Percentiles rank a stretch among this genome's conserved stretches.
phyloP scores from a whole-genome alignment of 768 basidiomycete species.

The Xerocomus potaroensis region DNA sequence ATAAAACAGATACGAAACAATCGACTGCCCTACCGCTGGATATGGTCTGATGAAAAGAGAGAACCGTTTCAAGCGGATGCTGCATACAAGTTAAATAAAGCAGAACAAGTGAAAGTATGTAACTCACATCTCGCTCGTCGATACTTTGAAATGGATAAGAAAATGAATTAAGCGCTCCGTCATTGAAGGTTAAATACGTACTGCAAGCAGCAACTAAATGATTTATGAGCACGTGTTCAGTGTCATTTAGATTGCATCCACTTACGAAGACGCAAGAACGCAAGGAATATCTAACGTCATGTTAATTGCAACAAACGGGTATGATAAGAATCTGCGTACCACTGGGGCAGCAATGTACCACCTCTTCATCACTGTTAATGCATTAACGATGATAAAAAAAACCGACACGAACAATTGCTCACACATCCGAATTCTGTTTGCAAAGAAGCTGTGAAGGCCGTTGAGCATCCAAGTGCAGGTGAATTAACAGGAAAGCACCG shows the following conservation, averaged over 20 bases:
- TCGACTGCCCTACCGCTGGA: constrained; percentile 17
- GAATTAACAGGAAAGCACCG: not conserved
- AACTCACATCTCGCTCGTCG: constrained; percentile 31
- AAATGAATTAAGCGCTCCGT: not conserved
- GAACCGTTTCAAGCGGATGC: constrained; percentile 26
- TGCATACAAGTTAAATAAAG: not conserved
- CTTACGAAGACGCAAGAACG: constrained; percentile 33
- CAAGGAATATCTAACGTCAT: constrained; percentile 27
- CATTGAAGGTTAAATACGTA: constrained; percentile 6
- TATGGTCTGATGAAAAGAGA: constrained; percentile 31
- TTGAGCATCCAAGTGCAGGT: not conserved
- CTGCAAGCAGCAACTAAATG: constrained; percentile 27
- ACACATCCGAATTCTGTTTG: constrained; percentile 33
- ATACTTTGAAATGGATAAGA: constrained; percentile 15
- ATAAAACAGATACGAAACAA: not conserved
- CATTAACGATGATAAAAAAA: constrained; percentile 1
- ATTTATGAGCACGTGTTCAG: constrained; percentile 3
- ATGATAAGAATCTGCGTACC: constrained; percentile 7
- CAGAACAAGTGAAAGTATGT: fast-evolving
- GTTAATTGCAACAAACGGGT: not conserved
- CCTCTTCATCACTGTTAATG: constrained; percentile 26
- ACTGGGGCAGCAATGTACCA: constrained; percentile 31
- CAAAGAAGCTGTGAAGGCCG: constrained; percentile 25
- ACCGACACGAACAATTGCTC: constrained; percentile 2
- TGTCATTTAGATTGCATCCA: not conserved